These are phyloP conservation scores for Boletus huronensis DNA, from an alignment of 768 basidiomycete species.

Conservation along the genomic window DNA sequence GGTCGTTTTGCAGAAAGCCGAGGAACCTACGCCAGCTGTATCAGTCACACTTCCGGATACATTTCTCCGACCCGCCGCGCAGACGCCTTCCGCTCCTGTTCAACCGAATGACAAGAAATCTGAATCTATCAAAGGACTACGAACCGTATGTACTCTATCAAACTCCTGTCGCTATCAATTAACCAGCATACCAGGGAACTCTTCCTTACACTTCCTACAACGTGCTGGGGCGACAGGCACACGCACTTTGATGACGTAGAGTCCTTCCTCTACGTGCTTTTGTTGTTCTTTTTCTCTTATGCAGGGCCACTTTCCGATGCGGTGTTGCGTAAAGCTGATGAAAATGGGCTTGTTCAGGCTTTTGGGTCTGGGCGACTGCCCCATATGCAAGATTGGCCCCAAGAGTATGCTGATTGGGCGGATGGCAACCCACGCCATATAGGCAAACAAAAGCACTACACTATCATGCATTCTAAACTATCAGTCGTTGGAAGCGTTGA, in stretches of 20 bases:
- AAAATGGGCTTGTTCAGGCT: background rate
- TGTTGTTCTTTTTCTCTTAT: conserved; percentile 13
- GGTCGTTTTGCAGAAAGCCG: background rate
- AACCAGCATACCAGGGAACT: background rate
- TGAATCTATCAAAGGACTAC: background rate
- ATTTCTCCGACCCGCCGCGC: background rate
- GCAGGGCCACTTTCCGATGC: background rate
- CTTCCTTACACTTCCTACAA: conserved; percentile 3
- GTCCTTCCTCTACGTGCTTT: conserved; percentile 15
- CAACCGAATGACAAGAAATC: background rate
- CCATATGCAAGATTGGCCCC: background rate
- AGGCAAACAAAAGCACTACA: no score
- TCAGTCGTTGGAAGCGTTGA: background rate
- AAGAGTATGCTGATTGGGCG: background rate
- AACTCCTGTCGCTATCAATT: fast-evolving
- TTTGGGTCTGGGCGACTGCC: background rate
- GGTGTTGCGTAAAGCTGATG: background rate
- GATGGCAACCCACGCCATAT: background rate
- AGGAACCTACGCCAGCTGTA: background rate
- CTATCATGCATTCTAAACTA: no score
- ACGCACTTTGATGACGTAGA: conserved; percentile 14
- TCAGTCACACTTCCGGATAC: background rate
- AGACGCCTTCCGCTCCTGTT: background rate
- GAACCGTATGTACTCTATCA: background rate
- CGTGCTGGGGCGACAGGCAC: conserved; percentile 2